Evolutionary conservation across 208 protist species (phyloP).

Genomic region (Acanthamoeba divionensis): DNA sequence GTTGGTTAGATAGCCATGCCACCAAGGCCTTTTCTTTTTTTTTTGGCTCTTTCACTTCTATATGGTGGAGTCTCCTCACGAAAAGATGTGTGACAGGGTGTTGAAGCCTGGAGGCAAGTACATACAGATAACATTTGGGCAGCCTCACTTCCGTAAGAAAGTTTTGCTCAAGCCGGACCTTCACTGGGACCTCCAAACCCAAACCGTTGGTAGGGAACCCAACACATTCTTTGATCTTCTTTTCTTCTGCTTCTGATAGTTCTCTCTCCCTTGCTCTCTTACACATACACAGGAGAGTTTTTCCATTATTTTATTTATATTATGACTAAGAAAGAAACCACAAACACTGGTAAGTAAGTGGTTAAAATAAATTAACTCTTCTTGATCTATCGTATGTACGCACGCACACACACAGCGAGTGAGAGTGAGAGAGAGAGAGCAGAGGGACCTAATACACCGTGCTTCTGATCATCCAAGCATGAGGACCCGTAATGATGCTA

Average conservation of each 20-base stretch:
- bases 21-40: neutral
- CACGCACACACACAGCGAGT: too few species aligned
- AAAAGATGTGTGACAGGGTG: neutral
- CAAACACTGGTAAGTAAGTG: neutral
- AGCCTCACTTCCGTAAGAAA: conserved; percentile 63
- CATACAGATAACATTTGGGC: conserved; percentile 64
- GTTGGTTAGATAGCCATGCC: neutral
- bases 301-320: conserved; percentile 68
- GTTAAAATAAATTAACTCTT: too few species aligned
- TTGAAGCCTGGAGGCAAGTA: conserved; percentile 53
- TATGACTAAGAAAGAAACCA: conserved; percentile 29
- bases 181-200: conserved; percentile 20
- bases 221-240: neutral
- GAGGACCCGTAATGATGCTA: neutral
- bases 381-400: too few species aligned
- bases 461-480: neutral
- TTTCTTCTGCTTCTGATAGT: neutral
- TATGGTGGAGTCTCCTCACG: neutral
- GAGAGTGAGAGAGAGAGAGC: too few species aligned
- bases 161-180: conserved; percentile 38
- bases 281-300: neutral
- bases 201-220: neutral
- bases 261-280: neutral
- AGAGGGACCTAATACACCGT: neutral
- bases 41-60: neutral